These are phyloP conservation scores for Aureobasidium mangrovei DNA, from an alignment of 2,329 filamentous ascomycete species.

Conservation along the genomic window DNA sequence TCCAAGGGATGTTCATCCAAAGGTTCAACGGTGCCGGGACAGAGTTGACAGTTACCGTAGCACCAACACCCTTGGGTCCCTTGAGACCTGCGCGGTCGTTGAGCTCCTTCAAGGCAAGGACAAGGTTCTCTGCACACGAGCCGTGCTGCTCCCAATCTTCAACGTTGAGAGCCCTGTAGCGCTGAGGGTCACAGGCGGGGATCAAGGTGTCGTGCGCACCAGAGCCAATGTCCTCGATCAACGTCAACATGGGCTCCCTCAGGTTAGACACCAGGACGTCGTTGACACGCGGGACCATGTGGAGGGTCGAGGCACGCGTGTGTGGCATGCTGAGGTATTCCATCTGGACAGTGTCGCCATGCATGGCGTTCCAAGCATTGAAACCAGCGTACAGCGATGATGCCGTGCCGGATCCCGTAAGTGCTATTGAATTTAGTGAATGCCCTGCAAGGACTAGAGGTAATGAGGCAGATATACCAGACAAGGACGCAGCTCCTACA, in stretches of 20 bases:
- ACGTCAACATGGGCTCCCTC: slow-evolving; percentile 37
- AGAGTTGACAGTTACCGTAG: slow-evolving; percentile 40
- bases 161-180: slow-evolving; percentile 35
- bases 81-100: slow-evolving; percentile 40
- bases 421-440: slow-evolving; percentile 23
- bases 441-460: background rate
- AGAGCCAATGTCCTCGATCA: slow-evolving; percentile 37
- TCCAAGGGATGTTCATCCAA: slow-evolving; percentile 41
- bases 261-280: slow-evolving; percentile 39
- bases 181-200: slow-evolving; percentile 38
- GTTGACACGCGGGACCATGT: slow-evolving; percentile 33
- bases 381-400: slow-evolving; percentile 41
- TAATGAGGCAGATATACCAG: slow-evolving; percentile 23
- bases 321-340: slow-evolving; percentile 41
- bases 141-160: slow-evolving; percentile 38
- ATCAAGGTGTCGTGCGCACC: slow-evolving; percentile 41
- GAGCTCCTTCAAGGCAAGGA: slow-evolving; percentile 40
- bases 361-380: slow-evolving; percentile 35
- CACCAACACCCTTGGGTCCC: slow-evolving; percentile 37
- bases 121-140: slow-evolving; percentile 41
- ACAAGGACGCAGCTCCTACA: slow-evolving; percentile 39
- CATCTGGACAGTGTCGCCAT: slow-evolving; percentile 31
- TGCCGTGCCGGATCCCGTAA: slow-evolving; percentile 40
- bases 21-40: slow-evolving; percentile 40
- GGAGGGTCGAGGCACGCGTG: slow-evolving; percentile 34